These are phyloP conservation scores for Camptophora hylomeconis DNA, from an alignment of 2,329 filamentous ascomycete species.

Conservation along the genomic window DNA sequence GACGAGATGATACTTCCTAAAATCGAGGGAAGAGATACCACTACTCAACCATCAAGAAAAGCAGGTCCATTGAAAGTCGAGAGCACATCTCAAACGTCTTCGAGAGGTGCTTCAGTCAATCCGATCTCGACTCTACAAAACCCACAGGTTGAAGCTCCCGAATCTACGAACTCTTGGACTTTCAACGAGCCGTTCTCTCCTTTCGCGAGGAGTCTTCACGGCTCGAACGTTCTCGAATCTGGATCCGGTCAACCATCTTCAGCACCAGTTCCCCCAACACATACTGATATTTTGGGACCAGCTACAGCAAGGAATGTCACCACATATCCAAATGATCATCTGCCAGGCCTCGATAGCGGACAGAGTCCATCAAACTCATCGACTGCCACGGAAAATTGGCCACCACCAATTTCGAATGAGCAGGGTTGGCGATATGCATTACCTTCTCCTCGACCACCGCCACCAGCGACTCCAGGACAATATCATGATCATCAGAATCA, in stretches of 20 bases:
- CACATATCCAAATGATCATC: not conserved
- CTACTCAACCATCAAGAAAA: not conserved
- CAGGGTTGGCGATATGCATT: too few species aligned
- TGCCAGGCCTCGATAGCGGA: not conserved
- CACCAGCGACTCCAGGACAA: too few species aligned
- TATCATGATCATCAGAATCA: constrained; percentile 1
- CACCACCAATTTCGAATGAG: not conserved
- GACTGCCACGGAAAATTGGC: constrained; percentile 2
- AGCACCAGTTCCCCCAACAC: constrained; percentile 3
- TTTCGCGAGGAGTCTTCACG: constrained; percentile 3
- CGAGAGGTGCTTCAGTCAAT: too few species aligned
- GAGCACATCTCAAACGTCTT: not conserved
- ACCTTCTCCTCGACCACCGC: too few species aligned
- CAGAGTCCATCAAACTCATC: constrained; percentile 4
- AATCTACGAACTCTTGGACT: constrained; percentile 9
- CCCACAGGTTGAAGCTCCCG: too few species aligned
- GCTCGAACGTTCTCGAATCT: constrained; percentile 2
- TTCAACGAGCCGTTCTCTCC: constrained; percentile 13
- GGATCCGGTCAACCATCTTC: constrained; percentile 3
- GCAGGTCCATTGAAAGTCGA: not conserved
- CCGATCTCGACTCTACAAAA: too few species aligned
- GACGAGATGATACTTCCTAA: constrained; percentile 5
- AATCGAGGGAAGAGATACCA: not conserved
- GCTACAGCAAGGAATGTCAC: not conserved
- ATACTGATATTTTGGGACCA: constrained; percentile 3